Evolutionary conservation across 1,284 basidiomycete genomes (phyloP), one percentile per base, ranked within the genome.

Genomic region (Tilletia setariae): DNA sequence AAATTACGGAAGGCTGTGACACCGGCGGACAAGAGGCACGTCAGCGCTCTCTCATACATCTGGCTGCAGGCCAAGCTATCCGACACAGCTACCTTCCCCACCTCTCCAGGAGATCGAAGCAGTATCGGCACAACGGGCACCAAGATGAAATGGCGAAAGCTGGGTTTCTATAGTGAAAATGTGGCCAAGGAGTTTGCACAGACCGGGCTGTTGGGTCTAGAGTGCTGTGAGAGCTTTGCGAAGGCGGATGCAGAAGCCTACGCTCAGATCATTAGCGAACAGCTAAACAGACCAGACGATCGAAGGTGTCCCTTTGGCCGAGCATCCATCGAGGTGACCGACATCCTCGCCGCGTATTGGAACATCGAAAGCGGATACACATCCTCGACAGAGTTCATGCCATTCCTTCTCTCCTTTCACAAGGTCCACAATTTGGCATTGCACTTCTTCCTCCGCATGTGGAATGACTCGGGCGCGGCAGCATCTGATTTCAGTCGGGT

Each of bases 371-470:
- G 69, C 44, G 66, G 66, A 49, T 90, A 90, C 91, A 90, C 90
- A 8, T 90, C 90, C 1, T 90, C 91, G 2, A 90, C 91, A 1
- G 87, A 89, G 1, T 94, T 92, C 83, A 90, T 92, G 74, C 92
- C 93, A 0, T 93, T 94, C 85, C 90, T 97, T 82, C 86, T 97
- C 70, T 91, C 92, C 76, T 92, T 94, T 80, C 87, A 88, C 74
- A 75, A 76, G 47, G 89, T 95, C 11, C 94, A 98, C 83, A 85
- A 87, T 6, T 85, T 95, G 2, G 91, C 91, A 1, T 88, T 91
- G 32, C 89, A 89, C 67, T 96, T 97, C 85, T 96, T 96, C 85
- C 84, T 94, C 32, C 88, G 92, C 42, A 95, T 98, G 90, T 98
- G 94, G 94, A 89, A 87, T 76, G 94, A 97, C 83, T 93, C 91